Evolutionary conservation across 495 filamentous ascomycete genomes (phyloP).

Genomic region (Penicillium cataractarum): DNA sequence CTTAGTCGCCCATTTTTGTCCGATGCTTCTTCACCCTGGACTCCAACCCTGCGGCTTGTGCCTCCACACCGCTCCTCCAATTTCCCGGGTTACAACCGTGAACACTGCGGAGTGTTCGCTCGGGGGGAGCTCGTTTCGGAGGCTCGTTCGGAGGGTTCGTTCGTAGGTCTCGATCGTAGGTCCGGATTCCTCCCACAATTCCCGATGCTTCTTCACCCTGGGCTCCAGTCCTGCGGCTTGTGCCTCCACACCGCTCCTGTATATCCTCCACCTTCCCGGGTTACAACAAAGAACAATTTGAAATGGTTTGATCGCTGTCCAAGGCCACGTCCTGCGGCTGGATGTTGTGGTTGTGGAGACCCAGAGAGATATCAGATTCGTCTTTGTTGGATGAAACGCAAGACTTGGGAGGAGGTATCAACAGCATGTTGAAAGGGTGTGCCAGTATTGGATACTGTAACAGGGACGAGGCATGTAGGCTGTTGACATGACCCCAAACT

Average conservation of each 20-base stretch:
- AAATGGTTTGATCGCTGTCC: neutral
- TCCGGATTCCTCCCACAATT: neutral
- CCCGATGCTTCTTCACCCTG: slow-evolving; percentile 4
- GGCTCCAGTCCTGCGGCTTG: neutral
- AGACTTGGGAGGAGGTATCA: neutral
- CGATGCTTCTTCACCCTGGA: slow-evolving; percentile 4
- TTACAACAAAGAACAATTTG: neutral
- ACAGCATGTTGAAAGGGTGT: neutral
- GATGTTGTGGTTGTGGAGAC: neutral
- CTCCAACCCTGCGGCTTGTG: slow-evolving; percentile 1
- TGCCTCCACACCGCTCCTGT: slow-evolving; percentile 4
- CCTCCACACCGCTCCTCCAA: slow-evolving; percentile 4
- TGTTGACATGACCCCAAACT: neutral
- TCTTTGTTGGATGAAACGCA: neutral
- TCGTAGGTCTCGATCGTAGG: too few species aligned
- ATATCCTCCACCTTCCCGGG: neutral
- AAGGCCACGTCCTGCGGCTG: neutral
- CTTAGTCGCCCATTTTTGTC: neutral
- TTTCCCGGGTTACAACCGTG: neutral
- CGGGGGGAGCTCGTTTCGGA: too few species aligned
- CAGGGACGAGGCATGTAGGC: neutral
- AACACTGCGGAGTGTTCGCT: too few species aligned
- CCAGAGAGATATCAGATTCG: neutral
- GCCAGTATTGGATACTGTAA: neutral
- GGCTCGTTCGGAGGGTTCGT: too few species aligned